Conservation (phyloP, 169 alveolate genomes). For the Plasmodium ovale region DNA sequence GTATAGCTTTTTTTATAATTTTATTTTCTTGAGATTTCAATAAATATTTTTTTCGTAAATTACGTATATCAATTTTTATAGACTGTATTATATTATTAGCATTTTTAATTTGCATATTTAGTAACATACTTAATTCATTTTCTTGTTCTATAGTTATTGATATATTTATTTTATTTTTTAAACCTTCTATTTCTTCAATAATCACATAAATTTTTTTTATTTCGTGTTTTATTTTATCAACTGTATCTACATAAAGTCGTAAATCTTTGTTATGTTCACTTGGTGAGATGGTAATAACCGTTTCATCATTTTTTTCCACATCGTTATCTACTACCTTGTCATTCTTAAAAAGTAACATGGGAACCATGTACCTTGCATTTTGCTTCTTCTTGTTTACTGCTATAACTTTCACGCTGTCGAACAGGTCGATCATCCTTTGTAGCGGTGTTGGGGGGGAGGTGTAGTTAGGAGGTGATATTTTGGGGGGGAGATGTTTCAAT, state of each 20-base stretch:
- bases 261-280: slow-evolving; percentile 36
- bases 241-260: slow-evolving; percentile 41
- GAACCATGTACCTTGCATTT: slow-evolving; percentile 43
- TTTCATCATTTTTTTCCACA: slow-evolving; percentile 24
- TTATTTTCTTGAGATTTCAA: slow-evolving; percentile 25
- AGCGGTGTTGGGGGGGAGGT: not conserved
- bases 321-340: slow-evolving; percentile 20
- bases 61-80: slow-evolving; percentile 55
- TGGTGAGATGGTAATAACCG: slow-evolving; percentile 1
- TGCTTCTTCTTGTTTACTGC: slow-evolving; percentile 33
- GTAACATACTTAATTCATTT: slow-evolving; percentile 60
- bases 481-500: not conserved
- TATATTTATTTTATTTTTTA: slow-evolving; percentile 63
- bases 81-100: slow-evolving; percentile 31
- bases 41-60: slow-evolving; percentile 34
- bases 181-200: slow-evolving; percentile 21
- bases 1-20: slow-evolving; percentile 56
- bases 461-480: not conserved
- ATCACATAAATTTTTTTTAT: slow-evolving; percentile 29
- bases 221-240: slow-evolving; percentile 41
- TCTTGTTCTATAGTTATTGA: slow-evolving; percentile 66
- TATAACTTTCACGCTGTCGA: slow-evolving; percentile 27
- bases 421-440: slow-evolving; percentile 50
- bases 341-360: slow-evolving; percentile 20
- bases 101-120: slow-evolving; percentile 60